A percentile compares a stretch with the other conserved stretches of the same genome.
Evolutionary conservation across 108 stramenopile genomes (phyloP).

Genomic region (Skeletonema grethae): DNA sequence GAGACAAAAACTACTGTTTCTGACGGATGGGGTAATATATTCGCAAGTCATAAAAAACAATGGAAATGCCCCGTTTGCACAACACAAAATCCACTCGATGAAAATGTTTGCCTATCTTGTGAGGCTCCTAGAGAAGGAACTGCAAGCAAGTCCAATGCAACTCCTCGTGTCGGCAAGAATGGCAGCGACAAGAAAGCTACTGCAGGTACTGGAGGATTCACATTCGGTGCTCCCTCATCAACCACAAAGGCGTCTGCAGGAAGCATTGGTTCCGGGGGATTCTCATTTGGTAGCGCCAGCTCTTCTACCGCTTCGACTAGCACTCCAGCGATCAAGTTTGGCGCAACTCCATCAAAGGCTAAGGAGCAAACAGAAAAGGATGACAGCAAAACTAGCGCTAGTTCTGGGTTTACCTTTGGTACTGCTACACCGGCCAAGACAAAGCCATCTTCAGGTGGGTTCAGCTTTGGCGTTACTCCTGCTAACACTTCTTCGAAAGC

Average conservation of each 20-base stretch:
- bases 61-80: constrained; percentile 59
- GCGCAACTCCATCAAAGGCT: constrained; percentile 19
- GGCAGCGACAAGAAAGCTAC: not conserved
- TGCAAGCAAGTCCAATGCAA: constrained; percentile 2
- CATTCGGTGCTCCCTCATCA: constrained; percentile 12
- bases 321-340: not conserved
- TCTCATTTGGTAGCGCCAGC: constrained; percentile 14
- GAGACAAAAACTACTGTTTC: constrained; percentile 6
- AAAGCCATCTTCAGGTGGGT: constrained; percentile 9
- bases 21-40: constrained; percentile 46
- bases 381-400: not conserved
- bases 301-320: constrained; percentile 8
- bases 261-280: constrained; percentile 9
- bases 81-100: constrained; percentile 25
- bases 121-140: constrained; percentile 28
- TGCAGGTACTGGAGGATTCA: constrained; percentile 29
- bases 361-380: constrained; percentile 6
- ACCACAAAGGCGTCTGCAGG: constrained; percentile 3
- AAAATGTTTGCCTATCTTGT: constrained; percentile 39
- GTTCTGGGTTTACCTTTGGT: not conserved
- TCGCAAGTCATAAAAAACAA: constrained; percentile 44
- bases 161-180: not conserved
- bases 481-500: not conserved
- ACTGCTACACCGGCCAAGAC: constrained; percentile 10
- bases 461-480: constrained; percentile 10